These are phyloP conservation scores for Exophiala aquamarina DNA, from an alignment of 2,329 filamentous ascomycete genomes.

Conservation along the genomic window DNA sequence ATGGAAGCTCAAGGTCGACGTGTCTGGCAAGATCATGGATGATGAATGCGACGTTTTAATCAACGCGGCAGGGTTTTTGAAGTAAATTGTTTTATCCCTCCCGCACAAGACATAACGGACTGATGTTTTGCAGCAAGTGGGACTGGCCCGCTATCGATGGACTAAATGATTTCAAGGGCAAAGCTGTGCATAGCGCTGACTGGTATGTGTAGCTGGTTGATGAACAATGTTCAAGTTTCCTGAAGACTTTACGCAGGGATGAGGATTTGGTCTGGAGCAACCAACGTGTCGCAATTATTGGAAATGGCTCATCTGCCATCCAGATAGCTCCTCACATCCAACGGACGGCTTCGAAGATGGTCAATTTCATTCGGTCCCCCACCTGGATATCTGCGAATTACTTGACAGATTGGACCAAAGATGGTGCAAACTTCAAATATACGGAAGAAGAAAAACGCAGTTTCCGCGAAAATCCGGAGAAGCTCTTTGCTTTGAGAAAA, in stretches of 20 bases:
- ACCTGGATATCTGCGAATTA: conserved; percentile 31
- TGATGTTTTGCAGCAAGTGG: conserved; percentile 19
- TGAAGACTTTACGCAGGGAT: neutral
- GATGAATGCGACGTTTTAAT: conserved; percentile 38
- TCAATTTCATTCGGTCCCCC: conserved; percentile 30
- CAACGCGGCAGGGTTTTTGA: conserved; percentile 29
- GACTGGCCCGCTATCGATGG: conserved; percentile 28
- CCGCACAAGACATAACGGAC: too few species aligned
- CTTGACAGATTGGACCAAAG: conserved; percentile 21
- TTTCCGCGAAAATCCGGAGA: conserved; percentile 15
- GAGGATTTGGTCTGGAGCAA: conserved; percentile 37
- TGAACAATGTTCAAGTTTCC: neutral
- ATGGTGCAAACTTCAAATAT: conserved; percentile 11
- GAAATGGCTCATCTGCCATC: conserved; percentile 28
- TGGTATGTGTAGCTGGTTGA: too few species aligned
- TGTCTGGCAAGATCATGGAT: conserved; percentile 19
- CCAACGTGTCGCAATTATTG: conserved; percentile 28
- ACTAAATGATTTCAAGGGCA: conserved; percentile 34
- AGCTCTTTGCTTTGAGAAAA: conserved; percentile 14
- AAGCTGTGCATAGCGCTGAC: conserved; percentile 40
- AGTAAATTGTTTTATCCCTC: conserved; percentile 6
- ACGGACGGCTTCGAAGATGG: conserved; percentile 31
- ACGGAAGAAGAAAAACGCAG: conserved; percentile 14
- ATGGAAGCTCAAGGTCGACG: conserved; percentile 31
- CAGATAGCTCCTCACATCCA: conserved; percentile 39